These are phyloP conservation scores for Alternaria angustiovoidea DNA, from an alignment of 2,329 filamentous ascomycete species.

Conservation along the genomic window DNA sequence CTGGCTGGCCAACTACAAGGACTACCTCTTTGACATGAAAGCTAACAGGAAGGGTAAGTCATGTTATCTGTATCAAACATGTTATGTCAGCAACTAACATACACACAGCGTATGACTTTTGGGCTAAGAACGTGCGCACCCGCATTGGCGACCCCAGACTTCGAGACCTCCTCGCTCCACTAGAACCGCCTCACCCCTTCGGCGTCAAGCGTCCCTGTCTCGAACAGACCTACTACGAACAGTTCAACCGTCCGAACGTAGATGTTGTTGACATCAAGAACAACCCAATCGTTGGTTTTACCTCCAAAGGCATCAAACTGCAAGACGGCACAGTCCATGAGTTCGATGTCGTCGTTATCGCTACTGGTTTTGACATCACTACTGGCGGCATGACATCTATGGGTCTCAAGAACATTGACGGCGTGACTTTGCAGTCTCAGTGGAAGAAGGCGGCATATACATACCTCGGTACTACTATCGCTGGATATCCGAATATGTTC, in stretches of 20 bases:
- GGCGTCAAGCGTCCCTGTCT: conserved; percentile 52
- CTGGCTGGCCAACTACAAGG: conserved; percentile 11
- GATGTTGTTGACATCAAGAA: conserved; percentile 46
- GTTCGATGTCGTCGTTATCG: conserved; percentile 49
- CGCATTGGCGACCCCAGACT: conserved; percentile 51
- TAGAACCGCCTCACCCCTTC: conserved; percentile 49
- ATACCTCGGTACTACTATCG: conserved; percentile 17
- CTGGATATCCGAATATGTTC: conserved; percentile 21
- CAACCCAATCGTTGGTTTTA: conserved; percentile 42
- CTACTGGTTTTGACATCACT: conserved; percentile 46
- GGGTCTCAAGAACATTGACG: conserved; percentile 27
- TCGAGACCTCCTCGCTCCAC: conserved; percentile 44
- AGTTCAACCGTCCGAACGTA: conserved; percentile 49
- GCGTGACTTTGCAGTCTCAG: conserved; percentile 14
- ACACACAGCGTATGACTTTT: conserved; percentile 52
- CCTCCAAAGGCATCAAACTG: conserved; percentile 40
- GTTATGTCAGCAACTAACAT: conserved; percentile 29
- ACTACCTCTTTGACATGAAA: neutral
- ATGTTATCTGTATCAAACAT: neutral
- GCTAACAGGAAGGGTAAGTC: neutral
- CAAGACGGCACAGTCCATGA: conserved; percentile 43
- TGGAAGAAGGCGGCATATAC: conserved; percentile 20
- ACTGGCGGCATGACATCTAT: conserved; percentile 44
- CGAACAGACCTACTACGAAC: conserved; percentile 54
- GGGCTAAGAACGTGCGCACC: conserved; percentile 48